Base-by-base conservation (phyloP, 257 asterid genomes). In the Rehmannia glutinosa region DNA sequence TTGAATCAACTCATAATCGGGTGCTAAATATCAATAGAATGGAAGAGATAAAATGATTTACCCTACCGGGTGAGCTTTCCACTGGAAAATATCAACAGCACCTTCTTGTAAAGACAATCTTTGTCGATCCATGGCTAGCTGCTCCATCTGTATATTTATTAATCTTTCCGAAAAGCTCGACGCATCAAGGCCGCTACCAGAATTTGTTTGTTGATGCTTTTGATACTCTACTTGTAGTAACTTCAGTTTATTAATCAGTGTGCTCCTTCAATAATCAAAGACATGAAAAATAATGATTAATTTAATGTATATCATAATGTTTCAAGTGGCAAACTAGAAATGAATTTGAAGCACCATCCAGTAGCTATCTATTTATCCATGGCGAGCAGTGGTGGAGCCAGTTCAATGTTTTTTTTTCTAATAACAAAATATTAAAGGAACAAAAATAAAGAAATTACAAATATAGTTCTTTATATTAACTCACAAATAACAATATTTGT, bases 1-100 rank as follows among this genome's bases (percentile, higher is more conserved):
- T 19, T 17, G 4, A 71, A 58, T 54, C 59, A 60, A 54, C 32
- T 1, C 43, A 62, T 23, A 45, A 13, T 27, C 35, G 46, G 45
- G 45, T 28, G 24, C 5, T 53, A 6, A 20, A 25, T 43, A 64
- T 38, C 45, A 41, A 42, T 11, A 23, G 45, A 66, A 60, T 45
- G 53, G 28, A 57, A 63, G 65, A 54, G 75, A 64, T 52, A 16
- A 71, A 47, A 63, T 3, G 10, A 70, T 66, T 70, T 86, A 92
- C 98, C 95, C 90, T 28, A 67, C 78, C 54, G 90, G 80, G 77
- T 93, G 98, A 63, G 92, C 92, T 78, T 83, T 93, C 96, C 96
- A 88, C 82, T 83, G 94, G 54, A 67, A 78, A 66, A 86, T 57
- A 68, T 78, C 78, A 39, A 72, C 77, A 21, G 78, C 77, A 41